Evolutionary conservation across 2,329 filamentous ascomycete genomes (phyloP), one percentile per base, ranked within the genome.

Genomic region (Xylaria multiplex): DNA sequence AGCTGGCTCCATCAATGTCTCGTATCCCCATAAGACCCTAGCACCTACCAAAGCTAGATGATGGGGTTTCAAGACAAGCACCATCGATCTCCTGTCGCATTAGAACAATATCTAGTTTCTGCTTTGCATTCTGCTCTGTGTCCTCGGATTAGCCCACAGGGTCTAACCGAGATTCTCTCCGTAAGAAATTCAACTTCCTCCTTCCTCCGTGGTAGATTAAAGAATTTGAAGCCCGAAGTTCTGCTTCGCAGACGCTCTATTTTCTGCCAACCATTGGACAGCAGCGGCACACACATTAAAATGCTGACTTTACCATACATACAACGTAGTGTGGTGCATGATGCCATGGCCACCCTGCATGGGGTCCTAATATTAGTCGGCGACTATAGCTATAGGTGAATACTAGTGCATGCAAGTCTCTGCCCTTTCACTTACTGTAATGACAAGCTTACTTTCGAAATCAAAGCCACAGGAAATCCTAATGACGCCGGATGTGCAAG

Each of bases 401-500:
- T 46, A 59, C 61, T 59, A 64, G 54, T 64, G 22, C 55, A 56
- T 60, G 58, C 27, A 65, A 40, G 54, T 63, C 59, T 54, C 55
- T 49, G 43, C 30, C n/a, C n/a, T 53, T 7, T 7, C 6, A 11
- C 32, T 7, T 35, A 35, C 32, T 11, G 6, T 40, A 40, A 64
- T 49, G 48, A 37, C 30, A 37, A 42, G 43, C 43, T 30, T 57
- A 43, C 59, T 7, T 59, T 13, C 27, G 14, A 48, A 30, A 55
- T 57, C 37, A 56, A 64, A 64, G 66, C 68, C 64, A 54, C 50
- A 59, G 48, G 53, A 64, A n/a, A 52, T 27, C 30, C 32, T 50
- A 46, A 66, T 64, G 46, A 57, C 55, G 62, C 65, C 65, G 67
- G 69, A 67, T 58, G 56, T 54, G 62, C 48, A 62, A 53, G n/a